Percentiles rank a stretch among this genome's conserved stretches.
These are phyloP conservation scores for Saturnispora zaruensis DNA, from an alignment of 805 yeast species.

Conservation along the genomic window DNA sequence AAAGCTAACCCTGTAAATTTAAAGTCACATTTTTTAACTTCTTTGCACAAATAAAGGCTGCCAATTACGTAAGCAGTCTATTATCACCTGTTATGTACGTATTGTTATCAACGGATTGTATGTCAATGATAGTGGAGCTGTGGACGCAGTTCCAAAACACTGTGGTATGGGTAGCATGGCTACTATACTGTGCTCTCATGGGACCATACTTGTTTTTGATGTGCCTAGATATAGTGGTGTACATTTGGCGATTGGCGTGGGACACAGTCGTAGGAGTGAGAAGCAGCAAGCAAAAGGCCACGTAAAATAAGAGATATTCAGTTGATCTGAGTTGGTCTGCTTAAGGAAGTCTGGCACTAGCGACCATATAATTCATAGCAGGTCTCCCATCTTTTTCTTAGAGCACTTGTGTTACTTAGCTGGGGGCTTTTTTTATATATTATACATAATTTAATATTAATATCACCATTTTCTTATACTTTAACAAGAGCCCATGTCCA, in stretches of 20 bases:
- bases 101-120: neutral
- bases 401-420: neutral
- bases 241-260: constrained; percentile 15
- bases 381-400: neutral
- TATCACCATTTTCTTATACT: neutral
- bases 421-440: neutral
- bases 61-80: neutral
- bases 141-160: neutral
- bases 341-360: neutral
- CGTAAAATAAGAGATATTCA: neutral
- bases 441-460: neutral
- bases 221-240: constrained; percentile 19
- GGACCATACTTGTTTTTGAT: constrained; percentile 22
- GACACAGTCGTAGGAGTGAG: neutral
- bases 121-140: constrained; percentile 1
- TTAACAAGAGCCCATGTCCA: neutral
- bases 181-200: constrained; percentile 4
- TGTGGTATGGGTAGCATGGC: neutral
- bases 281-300: neutral
- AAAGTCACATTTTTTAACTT: neutral
- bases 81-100: neutral
- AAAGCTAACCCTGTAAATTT: neutral
- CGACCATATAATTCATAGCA: neutral
- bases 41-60: neutral
- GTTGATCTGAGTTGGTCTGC: neutral